These are phyloP conservation scores for Gnetum montanum DNA, from an alignment of 75 land plant species.

Conservation along the genomic window DNA sequence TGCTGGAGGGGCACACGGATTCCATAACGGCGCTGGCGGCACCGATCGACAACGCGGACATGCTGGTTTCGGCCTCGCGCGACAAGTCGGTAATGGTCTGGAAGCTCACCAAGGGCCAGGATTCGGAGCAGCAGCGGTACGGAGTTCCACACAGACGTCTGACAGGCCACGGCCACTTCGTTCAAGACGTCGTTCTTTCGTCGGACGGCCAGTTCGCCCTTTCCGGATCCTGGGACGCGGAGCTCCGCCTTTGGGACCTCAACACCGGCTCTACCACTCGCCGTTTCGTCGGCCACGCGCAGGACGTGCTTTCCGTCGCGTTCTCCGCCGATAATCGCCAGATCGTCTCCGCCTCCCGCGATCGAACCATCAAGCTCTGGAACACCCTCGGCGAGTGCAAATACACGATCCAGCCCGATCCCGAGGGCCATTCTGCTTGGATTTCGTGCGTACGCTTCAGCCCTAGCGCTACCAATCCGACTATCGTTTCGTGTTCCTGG, in stretches of 20 bases:
- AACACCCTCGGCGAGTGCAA: constrained; percentile 89
- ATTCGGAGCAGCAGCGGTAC: constrained; percentile 24
- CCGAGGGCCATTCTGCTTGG: constrained; percentile 37
- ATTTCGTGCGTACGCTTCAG: constrained; percentile 41
- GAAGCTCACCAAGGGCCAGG: constrained; percentile 52
- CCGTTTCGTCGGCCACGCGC: constrained; percentile 69
- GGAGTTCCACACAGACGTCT: constrained; percentile 41
- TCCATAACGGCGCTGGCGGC: constrained; percentile 81
- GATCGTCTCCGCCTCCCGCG: constrained; percentile 77
- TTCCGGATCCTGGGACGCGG: constrained; percentile 72
- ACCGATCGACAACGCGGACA: constrained; percentile 78
- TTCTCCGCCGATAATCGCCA: constrained; percentile 56
- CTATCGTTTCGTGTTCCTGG: constrained; percentile 69
- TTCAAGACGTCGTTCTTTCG: constrained; percentile 73
- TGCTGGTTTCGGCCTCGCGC: constrained; percentile 82
- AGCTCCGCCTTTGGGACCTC: constrained; percentile 82
- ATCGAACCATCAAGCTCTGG: constrained; percentile 76
- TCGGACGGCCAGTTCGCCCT: constrained; percentile 89
- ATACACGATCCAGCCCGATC: constrained; percentile 53
- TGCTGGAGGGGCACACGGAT: constrained; percentile 76
- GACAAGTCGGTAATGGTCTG: constrained; percentile 76
- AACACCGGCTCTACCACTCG: constrained; percentile 50
- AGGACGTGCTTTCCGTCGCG: constrained; percentile 63
- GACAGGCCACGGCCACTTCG: constrained; percentile 64
- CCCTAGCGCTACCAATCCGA: constrained; percentile 29